Conservation (phyloP, 2,329 filamentous ascomycete species). For the Aspergillus calidoustus region DNA sequence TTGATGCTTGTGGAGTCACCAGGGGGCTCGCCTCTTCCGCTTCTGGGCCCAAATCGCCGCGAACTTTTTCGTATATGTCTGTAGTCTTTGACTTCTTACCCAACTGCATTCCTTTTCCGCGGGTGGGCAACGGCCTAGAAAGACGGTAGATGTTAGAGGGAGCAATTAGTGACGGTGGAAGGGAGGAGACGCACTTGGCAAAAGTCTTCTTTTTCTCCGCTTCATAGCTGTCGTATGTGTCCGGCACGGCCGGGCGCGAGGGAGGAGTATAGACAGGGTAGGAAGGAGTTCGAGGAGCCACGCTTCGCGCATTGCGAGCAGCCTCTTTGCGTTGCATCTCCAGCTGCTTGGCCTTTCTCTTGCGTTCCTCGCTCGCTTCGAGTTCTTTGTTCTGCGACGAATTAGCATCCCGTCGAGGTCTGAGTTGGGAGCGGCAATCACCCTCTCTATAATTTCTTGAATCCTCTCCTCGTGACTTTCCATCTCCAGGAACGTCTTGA, state of each 20-base stretch:
- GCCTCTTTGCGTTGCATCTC: slow-evolving; percentile 99
- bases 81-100: slow-evolving; percentile 98
- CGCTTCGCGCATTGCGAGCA: slow-evolving; percentile 72
- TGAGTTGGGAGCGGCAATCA: slow-evolving; percentile 49
- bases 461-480: slow-evolving; percentile 99
- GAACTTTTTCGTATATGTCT: slow-evolving; percentile 95
- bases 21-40: slow-evolving; percentile 74
- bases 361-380: slow-evolving; percentile 96
- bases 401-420: slow-evolving; percentile 29
- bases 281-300: slow-evolving; percentile 72
- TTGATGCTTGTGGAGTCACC: slow-evolving; percentile 62
- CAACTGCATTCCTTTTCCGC: slow-evolving; percentile 98
- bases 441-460: slow-evolving; percentile 93
- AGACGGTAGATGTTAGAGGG: slow-evolving; percentile 34
- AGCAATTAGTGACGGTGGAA: not conserved
- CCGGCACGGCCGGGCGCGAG: slow-evolving; percentile 71
- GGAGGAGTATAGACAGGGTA: slow-evolving; percentile 91
- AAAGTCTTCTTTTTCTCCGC: slow-evolving; percentile 94
- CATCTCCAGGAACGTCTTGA: slow-evolving; percentile 99
- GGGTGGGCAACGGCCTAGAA: slow-evolving; percentile 63
- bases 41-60: slow-evolving; percentile 86
- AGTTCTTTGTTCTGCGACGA: slow-evolving; percentile 86
- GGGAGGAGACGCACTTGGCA: slow-evolving; percentile 65
- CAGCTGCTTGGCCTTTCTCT: slow-evolving; percentile 97
- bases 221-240: slow-evolving; percentile 92